A percentile compares a stretch with the other conserved stretches of the same genome.
phyloP scores from a whole-genome alignment of 2,329 filamentous ascomycete species.

The Beauveria brongniartii region DNA sequence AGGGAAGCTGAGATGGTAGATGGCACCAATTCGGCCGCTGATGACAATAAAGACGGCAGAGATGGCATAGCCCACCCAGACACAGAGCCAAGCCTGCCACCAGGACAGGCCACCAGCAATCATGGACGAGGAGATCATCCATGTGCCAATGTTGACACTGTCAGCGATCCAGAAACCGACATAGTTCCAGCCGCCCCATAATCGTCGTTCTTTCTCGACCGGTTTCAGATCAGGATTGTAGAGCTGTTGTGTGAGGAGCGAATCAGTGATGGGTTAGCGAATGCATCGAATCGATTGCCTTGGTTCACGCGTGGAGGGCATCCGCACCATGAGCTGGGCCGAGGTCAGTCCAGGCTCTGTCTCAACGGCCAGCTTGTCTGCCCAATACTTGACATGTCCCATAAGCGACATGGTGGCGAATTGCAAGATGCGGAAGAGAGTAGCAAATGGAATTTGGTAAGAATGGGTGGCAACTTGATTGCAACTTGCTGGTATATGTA shows the following conservation, averaged over 20 bases:
- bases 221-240: constrained; percentile 75
- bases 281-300: not conserved
- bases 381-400: constrained; percentile 33
- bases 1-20: constrained; percentile 84
- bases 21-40: constrained; percentile 76
- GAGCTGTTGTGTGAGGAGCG: constrained; percentile 38
- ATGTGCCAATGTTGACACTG: constrained; percentile 83
- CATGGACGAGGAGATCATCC: constrained; percentile 87
- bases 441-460: not conserved
- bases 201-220: constrained; percentile 69
- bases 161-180: constrained; percentile 83
- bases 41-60: constrained; percentile 66
- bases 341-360: constrained; percentile 69
- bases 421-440: not conserved
- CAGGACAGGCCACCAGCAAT: constrained; percentile 71
- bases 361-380: constrained; percentile 61
- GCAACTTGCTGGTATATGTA: not conserved
- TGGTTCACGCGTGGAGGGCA: not conserved
- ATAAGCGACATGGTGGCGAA: constrained; percentile 12
- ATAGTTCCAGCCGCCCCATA: constrained; percentile 85
- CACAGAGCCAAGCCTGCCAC: constrained; percentile 89
- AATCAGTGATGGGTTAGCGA: not conserved
- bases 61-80: constrained; percentile 79
- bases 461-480: not conserved
- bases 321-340: constrained; percentile 65